These are phyloP conservation scores for Ophiostoma piceae DNA, from an alignment of 2,329 filamentous ascomycete genomes.

Conservation along the genomic window DNA sequence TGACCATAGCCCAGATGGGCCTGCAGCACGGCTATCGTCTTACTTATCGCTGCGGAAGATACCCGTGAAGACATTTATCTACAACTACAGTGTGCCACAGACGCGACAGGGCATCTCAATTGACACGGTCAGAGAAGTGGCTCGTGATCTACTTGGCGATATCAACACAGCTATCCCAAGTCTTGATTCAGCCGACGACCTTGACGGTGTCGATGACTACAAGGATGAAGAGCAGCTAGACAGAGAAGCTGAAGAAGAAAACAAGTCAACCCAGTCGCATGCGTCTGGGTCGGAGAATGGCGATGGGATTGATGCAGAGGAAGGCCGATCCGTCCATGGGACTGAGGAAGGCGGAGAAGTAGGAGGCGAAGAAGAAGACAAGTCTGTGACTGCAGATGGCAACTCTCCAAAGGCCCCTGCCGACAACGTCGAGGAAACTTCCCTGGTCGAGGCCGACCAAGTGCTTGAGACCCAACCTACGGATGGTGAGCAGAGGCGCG, in stretches of 20 bases:
- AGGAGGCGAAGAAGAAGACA: background rate
- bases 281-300: background rate
- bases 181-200: background rate
- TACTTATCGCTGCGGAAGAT: slow-evolving; percentile 6
- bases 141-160: background rate
- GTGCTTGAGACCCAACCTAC: background rate
- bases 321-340: background rate
- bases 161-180: background rate
- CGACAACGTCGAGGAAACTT: background rate
- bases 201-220: background rate
- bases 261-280: background rate
- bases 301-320: background rate
- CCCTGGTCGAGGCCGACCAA: background rate
- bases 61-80: background rate
- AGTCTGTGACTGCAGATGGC: background rate
- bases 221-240: background rate
- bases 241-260: background rate
- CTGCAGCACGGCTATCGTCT: background rate
- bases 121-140: background rate
- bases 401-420: too few relatives aligned
- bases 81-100: slow-evolving; percentile 5
- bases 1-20: background rate
- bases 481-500: background rate
- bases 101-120: background rate
- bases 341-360: background rate